Conservation (phyloP, 2,329 filamentous ascomycete species). For the Verticillium isaacii region DNA sequence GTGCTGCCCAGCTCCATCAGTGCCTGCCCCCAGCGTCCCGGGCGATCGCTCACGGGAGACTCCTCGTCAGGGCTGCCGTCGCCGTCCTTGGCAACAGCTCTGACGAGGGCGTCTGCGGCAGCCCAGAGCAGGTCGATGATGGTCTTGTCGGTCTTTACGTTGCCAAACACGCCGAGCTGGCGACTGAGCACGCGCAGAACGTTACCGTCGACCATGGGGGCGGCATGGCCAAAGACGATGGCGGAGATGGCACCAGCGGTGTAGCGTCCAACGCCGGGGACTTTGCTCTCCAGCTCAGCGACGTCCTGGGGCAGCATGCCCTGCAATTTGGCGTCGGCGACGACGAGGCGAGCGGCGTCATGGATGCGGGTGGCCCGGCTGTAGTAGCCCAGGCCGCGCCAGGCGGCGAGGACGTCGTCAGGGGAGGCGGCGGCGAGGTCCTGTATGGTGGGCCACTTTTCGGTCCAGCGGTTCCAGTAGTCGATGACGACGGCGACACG, state of each 20-base stretch:
- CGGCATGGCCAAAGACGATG: conserved; percentile 56
- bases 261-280: conserved; percentile 58
- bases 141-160: conserved; percentile 50
- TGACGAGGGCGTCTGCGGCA: conserved; percentile 51
- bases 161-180: conserved; percentile 52
- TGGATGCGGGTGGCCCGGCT: conserved; percentile 58
- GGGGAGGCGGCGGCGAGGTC: conserved; percentile 47
- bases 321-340: conserved; percentile 30
- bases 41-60: conserved; percentile 38
- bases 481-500: conserved; percentile 57
- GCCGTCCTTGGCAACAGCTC: conserved; percentile 39
- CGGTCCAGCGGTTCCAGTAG: conserved; percentile 61
- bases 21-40: conserved; percentile 59
- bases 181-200: conserved; percentile 56
- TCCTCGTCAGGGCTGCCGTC: conserved; percentile 13
- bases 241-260: conserved; percentile 59
- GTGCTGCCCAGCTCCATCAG: conserved; percentile 64
- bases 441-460: conserved; percentile 53
- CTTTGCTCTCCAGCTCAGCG: conserved; percentile 39
- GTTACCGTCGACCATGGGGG: conserved; percentile 61
- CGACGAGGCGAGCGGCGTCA: conserved; percentile 48
- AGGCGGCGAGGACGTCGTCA: conserved; percentile 54
- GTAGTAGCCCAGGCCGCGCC: conserved; percentile 61
- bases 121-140: conserved; percentile 53
- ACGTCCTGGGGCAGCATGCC: conserved; percentile 46